phyloP scores from a whole-genome alignment of 495 filamentous ascomycete genomes.

The Chaetomidium leptoderma region DNA sequence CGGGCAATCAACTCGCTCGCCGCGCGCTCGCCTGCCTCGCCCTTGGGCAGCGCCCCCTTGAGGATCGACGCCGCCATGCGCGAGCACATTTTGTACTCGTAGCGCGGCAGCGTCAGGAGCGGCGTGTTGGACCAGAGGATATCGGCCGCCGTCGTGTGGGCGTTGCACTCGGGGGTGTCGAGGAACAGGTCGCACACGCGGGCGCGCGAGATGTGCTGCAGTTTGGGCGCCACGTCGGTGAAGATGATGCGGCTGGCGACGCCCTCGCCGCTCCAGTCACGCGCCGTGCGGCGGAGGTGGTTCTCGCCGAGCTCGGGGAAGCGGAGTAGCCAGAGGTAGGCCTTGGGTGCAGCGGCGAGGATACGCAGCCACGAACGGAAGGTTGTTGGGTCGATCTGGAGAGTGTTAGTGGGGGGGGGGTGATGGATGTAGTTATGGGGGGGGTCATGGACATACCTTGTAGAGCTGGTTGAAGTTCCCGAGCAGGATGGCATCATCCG shows the following conservation, averaged over 20 bases:
- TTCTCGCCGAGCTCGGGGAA: slow-evolving; percentile 92
- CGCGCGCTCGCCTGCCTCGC: slow-evolving; percentile 59
- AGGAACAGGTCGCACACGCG: slow-evolving; percentile 91
- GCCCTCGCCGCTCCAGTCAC: slow-evolving; percentile 76
- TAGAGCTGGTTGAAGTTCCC: slow-evolving; percentile 99
- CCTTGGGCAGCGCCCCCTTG: slow-evolving; percentile 76
- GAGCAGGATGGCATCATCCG: slow-evolving; percentile 83
- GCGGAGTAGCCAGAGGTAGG: slow-evolving; percentile 90
- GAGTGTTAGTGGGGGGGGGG: not conserved
- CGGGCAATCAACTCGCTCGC: slow-evolving; percentile 70
- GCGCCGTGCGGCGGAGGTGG: slow-evolving; percentile 75
- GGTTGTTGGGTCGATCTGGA: slow-evolving; percentile 92
- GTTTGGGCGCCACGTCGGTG: slow-evolving; percentile 94
- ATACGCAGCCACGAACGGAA: slow-evolving; percentile 97
- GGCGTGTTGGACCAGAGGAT: slow-evolving; percentile 95
- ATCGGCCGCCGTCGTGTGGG: slow-evolving; percentile 95
- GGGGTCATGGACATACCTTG: slow-evolving; percentile 62
- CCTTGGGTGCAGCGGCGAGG: slow-evolving; percentile 77
- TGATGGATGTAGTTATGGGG: not conserved
- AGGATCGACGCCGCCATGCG: slow-evolving; percentile 95
- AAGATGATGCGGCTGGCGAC: slow-evolving; percentile 92
- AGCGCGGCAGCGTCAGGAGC: slow-evolving; percentile 86
- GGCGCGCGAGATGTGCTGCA: slow-evolving; percentile 88
- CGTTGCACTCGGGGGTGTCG: slow-evolving; percentile 97
- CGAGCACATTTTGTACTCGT: slow-evolving; percentile 98